Base-by-base conservation (phyloP, 805 yeast species). In the Saturnispora sanitii region DNA sequence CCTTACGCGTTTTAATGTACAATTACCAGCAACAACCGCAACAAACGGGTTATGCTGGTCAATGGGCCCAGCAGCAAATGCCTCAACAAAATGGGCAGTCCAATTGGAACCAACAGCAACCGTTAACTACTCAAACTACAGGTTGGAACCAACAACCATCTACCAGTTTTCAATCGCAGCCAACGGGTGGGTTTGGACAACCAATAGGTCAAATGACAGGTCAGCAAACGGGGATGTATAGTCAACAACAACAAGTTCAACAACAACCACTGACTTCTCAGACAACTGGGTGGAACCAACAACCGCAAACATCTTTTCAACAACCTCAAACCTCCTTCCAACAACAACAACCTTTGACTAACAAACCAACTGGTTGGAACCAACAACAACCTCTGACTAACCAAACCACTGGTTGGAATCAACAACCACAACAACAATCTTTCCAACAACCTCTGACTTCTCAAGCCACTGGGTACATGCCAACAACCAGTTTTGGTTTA, bases 201-300 rank as follows among this genome's bases (percentile, higher is more conserved):
- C 45, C 46, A 28, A 50, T 46, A 6, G 42, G 47, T 16, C 43
- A 41, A 21, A 28, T 43, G n/a, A 35, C 20, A 22, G n/a, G 38
- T 7, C 46, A 42, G 33, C 42, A 40, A 37, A 45, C 47, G 5
- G 54, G 50, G n/a, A n/a, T n/a, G n/a, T n/a, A n/a, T n/a, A n/a
- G n/a, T n/a, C n/a, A n/a, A n/a, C n/a, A n/a, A n/a, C n/a, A n/a
- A n/a, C n/a, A n/a, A 3, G 55, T 48, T 43, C 44, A 41, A 18
- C 43, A 49, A 16, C 55, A 49, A 28, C 45, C 43, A 35, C 49
- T 37, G 34, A 58, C 57, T 37, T 47, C 64, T n/a, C 71, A 63
- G 48, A 66, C 63, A 35, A 70, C 76, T 7, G 76, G 77, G 3
- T 67, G 62, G 21, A 54, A 45, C 31, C 49, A 51, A 13, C 48